phyloP scores from a whole-genome alignment of 768 basidiomycete genomes.

The Strobilomyces echinocephalus region DNA sequence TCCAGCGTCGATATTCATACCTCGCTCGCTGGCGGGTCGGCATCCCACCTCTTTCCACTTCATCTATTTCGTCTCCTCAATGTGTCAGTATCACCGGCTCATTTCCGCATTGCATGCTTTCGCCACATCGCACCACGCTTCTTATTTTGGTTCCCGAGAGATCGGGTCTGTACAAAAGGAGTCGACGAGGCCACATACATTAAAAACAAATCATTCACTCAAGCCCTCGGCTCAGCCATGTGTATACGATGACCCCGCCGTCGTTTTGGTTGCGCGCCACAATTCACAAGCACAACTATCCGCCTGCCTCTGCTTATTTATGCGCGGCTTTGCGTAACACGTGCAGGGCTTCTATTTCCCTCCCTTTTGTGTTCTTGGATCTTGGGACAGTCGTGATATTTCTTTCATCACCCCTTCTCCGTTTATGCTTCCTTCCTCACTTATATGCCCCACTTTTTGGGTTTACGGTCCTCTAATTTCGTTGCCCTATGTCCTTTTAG shows the following conservation, averaged over 20 bases:
- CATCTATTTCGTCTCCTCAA: constrained; percentile 31
- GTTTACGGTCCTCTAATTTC: constrained; percentile 23
- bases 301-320: constrained; percentile 31
- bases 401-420: constrained; percentile 9
- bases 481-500: constrained; percentile 27
- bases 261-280: constrained; percentile 24
- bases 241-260: constrained; percentile 27
- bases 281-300: constrained; percentile 19
- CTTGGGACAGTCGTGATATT: constrained; percentile 32
- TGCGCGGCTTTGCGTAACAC: constrained; percentile 22
- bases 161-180: constrained; percentile 37
- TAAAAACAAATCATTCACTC: constrained; percentile 23
- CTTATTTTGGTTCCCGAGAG: constrained; percentile 29
- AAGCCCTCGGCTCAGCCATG: constrained; percentile 29
- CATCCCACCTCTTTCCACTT: constrained; percentile 21
- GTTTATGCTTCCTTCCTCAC: constrained; percentile 13
- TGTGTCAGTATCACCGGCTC: constrained; percentile 41
- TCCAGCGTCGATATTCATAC: constrained; percentile 43
- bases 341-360: constrained; percentile 27
- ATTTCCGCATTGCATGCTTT: constrained; percentile 38
- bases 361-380: constrained; percentile 39
- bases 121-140: constrained; percentile 36
- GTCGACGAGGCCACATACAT: constrained; percentile 30
- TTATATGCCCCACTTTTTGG: constrained; percentile 19
- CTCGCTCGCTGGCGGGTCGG: constrained; percentile 34